phyloP scores from a whole-genome alignment of 2,329 filamentous ascomycete species.

The Hypoxylon sp. region DNA sequence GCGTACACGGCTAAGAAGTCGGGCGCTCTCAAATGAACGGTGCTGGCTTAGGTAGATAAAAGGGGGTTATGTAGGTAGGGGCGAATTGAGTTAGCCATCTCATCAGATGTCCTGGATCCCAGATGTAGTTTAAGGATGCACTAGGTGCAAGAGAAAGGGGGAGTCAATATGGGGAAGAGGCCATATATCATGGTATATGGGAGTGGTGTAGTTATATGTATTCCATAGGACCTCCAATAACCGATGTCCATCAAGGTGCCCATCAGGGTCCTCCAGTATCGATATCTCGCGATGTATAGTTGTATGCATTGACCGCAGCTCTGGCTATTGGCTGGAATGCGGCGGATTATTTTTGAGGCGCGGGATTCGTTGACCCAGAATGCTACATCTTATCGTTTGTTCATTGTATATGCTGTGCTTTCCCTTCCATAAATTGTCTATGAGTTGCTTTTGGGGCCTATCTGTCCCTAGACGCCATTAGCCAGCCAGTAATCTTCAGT shows the following conservation, averaged over 20 bases:
- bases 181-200: conserved; percentile 3
- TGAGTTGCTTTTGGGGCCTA: too few relatives aligned
- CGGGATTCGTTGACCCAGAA: conserved; percentile 1
- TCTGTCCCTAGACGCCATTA: too few relatives aligned
- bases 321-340: conserved; percentile 9
- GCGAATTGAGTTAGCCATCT: not conserved
- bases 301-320: not conserved
- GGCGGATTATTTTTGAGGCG: conserved; percentile 2
- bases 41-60: conserved; percentile 4
- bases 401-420: not conserved
- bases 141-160: not conserved
- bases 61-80: conserved; percentile 1
- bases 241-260: conserved; percentile 35
- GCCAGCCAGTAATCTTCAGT: too few relatives aligned
- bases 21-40: conserved; percentile 45
- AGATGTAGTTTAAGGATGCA: not conserved
- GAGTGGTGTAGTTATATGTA: conserved; percentile 26
- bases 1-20: conserved; percentile 68
- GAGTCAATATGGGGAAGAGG: conserved; percentile 7
- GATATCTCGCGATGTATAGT: not conserved
- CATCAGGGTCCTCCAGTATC: conserved; percentile 6
- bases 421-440: not conserved
- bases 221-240: conserved; percentile 6
- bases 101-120: not conserved
- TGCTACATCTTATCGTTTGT: not conserved